These are phyloP conservation scores for Sistotremastrum suecicum DNA, from an alignment of 768 basidiomycete species.

Conservation along the genomic window DNA sequence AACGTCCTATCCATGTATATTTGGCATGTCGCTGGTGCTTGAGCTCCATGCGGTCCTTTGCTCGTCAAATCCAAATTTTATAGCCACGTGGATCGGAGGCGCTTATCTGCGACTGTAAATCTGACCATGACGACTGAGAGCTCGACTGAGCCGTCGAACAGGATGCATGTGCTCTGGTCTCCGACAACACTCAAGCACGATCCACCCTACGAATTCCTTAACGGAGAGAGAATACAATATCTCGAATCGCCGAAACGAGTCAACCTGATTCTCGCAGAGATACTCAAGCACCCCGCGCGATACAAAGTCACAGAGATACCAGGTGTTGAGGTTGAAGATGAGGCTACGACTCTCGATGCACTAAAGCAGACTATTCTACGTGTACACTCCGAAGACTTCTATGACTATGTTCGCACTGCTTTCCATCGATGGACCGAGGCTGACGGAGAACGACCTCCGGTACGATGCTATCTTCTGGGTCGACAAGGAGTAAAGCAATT, in stretches of 20 bases:
- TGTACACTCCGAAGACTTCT: conserved; percentile 16
- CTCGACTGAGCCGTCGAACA: too few relatives aligned
- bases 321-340: conserved; percentile 5
- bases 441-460: conserved; percentile 14
- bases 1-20: too few relatives aligned
- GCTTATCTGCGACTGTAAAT: too few relatives aligned
- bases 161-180: too few relatives aligned
- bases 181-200: conserved; percentile 7
- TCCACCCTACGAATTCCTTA: conserved; percentile 18
- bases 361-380: conserved; percentile 4
- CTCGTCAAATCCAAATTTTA: too few relatives aligned
- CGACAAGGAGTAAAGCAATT: too few relatives aligned
- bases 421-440: conserved; percentile 16
- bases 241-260: conserved; percentile 17
- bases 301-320: background rate
- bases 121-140: too few relatives aligned
- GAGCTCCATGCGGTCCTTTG: too few relatives aligned
- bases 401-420: conserved; percentile 15
- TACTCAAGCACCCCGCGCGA: background rate
- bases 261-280: conserved; percentile 8
- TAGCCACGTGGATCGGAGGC: too few relatives aligned
- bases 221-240: conserved; percentile 14
- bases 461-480: background rate
- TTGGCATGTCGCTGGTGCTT: too few relatives aligned
- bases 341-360: conserved; percentile 4